A percentile compares a stretch with the other conserved stretches of the same genome.
Evolutionary conservation across 2,329 filamentous ascomycete genomes (phyloP).

Genomic region (Incumbomyces delicatus): DNA sequence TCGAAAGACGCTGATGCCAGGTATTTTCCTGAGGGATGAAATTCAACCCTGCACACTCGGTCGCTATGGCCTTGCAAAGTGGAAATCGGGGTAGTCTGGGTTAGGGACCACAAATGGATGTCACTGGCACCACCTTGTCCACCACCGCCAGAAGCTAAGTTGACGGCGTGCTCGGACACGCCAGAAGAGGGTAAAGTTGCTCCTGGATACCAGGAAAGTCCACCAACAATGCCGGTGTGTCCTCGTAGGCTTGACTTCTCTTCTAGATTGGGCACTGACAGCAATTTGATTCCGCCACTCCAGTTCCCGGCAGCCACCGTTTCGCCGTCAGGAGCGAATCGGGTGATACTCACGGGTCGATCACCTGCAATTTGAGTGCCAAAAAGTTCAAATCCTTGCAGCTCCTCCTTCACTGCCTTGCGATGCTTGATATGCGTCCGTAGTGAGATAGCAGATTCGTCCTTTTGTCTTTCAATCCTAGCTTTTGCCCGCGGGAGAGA

Average conservation of each 20-base stretch:
- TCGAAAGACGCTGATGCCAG: conserved; percentile 91
- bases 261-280: conserved; percentile 73
- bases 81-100: conserved; percentile 71
- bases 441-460: conserved; percentile 72
- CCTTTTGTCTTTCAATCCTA: conserved; percentile 65
- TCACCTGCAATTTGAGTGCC: conserved; percentile 90
- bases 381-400: conserved; percentile 79
- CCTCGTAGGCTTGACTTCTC: conserved; percentile 67
- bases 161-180: conserved; percentile 64
- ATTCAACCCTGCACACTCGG: conserved; percentile 83
- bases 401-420: conserved; percentile 73
- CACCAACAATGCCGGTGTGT: conserved; percentile 81
- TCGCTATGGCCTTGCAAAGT: conserved; percentile 76
- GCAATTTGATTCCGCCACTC: conserved; percentile 77
- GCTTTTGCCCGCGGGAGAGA: conserved; percentile 74
- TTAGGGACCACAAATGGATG: conserved; percentile 82
- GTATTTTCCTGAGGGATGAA: conserved; percentile 84
- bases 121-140: conserved; percentile 66
- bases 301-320: conserved; percentile 84
- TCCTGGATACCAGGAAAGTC: conserved; percentile 80
- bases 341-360: conserved; percentile 79
- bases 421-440: conserved; percentile 87
- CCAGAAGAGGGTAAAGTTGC: conserved; percentile 62
- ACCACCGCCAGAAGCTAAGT: conserved; percentile 64
- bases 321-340: conserved; percentile 78